Percentiles rank a stretch among this genome's conserved stretches.
These are phyloP conservation scores for Collybia mongolica DNA, from an alignment of 768 basidiomycete genomes.

Conservation along the genomic window DNA sequence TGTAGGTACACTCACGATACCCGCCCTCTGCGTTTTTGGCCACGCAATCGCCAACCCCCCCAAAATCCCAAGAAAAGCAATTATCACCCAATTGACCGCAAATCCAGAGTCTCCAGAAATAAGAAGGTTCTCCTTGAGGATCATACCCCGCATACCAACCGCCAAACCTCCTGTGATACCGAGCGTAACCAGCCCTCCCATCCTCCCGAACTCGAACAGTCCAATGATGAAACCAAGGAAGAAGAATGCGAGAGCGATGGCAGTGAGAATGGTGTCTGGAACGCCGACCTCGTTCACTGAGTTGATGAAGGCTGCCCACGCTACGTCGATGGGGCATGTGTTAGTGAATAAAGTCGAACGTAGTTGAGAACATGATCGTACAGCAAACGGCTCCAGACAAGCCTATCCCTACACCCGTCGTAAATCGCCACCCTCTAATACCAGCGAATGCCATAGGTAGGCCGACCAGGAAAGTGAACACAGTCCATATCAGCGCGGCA, in stretches of 20 bases:
- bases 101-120: conserved; percentile 30
- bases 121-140: conserved; percentile 51
- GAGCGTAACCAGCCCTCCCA: conserved; percentile 44
- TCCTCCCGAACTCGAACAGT: conserved; percentile 46
- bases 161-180: conserved; percentile 57
- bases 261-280: conserved; percentile 49
- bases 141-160: conserved; percentile 51
- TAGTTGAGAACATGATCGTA: conserved; percentile 22
- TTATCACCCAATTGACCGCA: conserved; percentile 52
- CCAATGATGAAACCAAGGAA: conserved; percentile 51
- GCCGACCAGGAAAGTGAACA: conserved; percentile 50
- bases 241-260: conserved; percentile 50
- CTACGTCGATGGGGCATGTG: conserved; percentile 24
- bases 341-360: neutral
- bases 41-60: conserved; percentile 41
- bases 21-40: conserved; percentile 38
- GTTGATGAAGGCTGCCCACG: conserved; percentile 66
- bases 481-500: conserved; percentile 59
- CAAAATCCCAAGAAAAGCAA: conserved; percentile 40
- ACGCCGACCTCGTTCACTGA: conserved; percentile 46
- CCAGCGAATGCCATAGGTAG: conserved; percentile 54
- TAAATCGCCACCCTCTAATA: conserved; percentile 54
- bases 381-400: conserved; percentile 45
- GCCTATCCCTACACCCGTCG: conserved; percentile 54
- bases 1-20: conserved; percentile 41